Evolutionary conservation across 495 filamentous ascomycete genomes (phyloP).

Genomic region (Penicillium steckii): DNA sequence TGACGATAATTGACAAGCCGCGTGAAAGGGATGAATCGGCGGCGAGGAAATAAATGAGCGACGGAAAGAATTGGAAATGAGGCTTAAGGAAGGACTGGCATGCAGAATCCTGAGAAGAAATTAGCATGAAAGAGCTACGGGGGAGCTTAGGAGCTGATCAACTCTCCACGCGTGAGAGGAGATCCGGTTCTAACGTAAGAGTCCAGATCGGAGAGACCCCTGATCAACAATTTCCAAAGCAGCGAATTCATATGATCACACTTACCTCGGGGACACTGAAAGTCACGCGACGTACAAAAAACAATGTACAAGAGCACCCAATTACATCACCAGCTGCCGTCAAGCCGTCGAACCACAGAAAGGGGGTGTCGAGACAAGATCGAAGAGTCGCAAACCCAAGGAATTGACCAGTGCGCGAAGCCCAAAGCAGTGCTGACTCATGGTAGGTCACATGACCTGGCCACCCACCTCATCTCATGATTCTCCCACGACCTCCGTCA

Average conservation of each 20-base stretch:
- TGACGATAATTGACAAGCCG: not conserved
- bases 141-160: not conserved
- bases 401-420: not conserved
- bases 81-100: slow-evolving; percentile 5
- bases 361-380: slow-evolving; percentile 2
- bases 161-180: slow-evolving; percentile 13
- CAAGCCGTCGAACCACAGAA: slow-evolving; percentile 7
- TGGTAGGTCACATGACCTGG: slow-evolving; percentile 33
- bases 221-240: slow-evolving; percentile 15
- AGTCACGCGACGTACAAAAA: slow-evolving; percentile 2
- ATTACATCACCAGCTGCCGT: slow-evolving; percentile 20
- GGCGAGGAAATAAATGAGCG: slow-evolving; percentile 18
- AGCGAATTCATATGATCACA: not conserved
- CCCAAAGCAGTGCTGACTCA: slow-evolving; percentile 28
- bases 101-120: slow-evolving; percentile 1
- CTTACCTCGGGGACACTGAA: slow-evolving; percentile 9
- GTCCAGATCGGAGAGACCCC: slow-evolving; percentile 10
- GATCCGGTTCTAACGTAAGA: slow-evolving; percentile 13
- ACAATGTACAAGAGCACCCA: slow-evolving; percentile 9
- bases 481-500: slow-evolving; percentile 31
- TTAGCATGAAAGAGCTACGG: slow-evolving; percentile 7
- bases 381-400: not conserved
- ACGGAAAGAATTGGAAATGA: slow-evolving; percentile 1
- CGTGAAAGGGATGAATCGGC: not conserved
- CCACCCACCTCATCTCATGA: slow-evolving; percentile 37